Percentiles rank a stretch among this genome's conserved stretches.
phyloP scores from a whole-genome alignment of 1,284 basidiomycete genomes.

The Papiliotrema fonsecae region DNA sequence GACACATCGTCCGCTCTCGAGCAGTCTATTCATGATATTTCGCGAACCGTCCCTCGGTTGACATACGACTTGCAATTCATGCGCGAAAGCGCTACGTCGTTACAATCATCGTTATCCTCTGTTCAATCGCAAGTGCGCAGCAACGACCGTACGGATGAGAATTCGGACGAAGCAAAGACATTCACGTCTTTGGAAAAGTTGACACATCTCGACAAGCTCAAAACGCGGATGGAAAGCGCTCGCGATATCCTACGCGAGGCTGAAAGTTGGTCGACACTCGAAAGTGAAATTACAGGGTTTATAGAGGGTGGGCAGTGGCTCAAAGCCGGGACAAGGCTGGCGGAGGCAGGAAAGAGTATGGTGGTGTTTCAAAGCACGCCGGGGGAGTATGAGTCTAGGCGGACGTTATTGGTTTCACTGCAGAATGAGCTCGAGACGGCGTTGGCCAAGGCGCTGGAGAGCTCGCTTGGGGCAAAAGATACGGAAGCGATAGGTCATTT shows the following conservation, averaged over 20 bases:
- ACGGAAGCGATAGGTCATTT: slow-evolving; percentile 52
- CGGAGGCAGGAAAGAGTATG: slow-evolving; percentile 79
- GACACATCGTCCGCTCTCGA: slow-evolving; percentile 81
- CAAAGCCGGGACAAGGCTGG: slow-evolving; percentile 80
- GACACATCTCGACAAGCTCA: slow-evolving; percentile 72
- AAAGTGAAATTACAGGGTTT: slow-evolving; percentile 78
- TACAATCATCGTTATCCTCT: slow-evolving; percentile 52
- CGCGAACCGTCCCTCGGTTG: slow-evolving; percentile 76
- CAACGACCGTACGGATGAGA: neutral
- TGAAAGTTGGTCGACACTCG: slow-evolving; percentile 88
- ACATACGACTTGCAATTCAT: slow-evolving; percentile 93
- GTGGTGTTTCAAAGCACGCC: slow-evolving; percentile 79
- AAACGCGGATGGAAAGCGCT: slow-evolving; percentile 76
- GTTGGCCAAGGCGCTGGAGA: slow-evolving; percentile 75
- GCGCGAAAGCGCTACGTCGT: slow-evolving; percentile 75
- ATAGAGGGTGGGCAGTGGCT: slow-evolving; percentile 62
- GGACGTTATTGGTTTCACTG: slow-evolving; percentile 75
- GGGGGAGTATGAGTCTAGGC: slow-evolving; percentile 76
- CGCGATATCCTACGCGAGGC: slow-evolving; percentile 82
- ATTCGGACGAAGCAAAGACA: slow-evolving; percentile 28
- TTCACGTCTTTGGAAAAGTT: slow-evolving; percentile 59
- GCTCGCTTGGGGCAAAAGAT: slow-evolving; percentile 72
- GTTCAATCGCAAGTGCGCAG: slow-evolving; percentile 7
- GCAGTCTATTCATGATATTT: slow-evolving; percentile 81
- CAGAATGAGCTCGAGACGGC: slow-evolving; percentile 91